Conservation (phyloP, 768 basidiomycete genomes). For the Cystofilobasidium ferigula region DNA sequence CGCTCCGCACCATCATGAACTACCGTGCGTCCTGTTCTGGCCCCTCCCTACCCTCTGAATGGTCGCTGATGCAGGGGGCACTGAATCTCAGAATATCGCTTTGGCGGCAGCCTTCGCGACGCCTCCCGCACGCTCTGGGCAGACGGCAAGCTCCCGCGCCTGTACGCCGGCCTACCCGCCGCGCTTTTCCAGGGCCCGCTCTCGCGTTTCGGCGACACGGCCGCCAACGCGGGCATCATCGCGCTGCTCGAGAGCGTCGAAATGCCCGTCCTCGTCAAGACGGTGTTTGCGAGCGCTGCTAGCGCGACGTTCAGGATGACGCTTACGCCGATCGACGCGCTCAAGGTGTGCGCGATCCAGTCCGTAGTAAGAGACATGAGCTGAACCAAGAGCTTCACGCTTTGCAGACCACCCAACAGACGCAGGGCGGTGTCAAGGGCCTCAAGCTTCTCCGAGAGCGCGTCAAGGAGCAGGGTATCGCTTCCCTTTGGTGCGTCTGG, state of each 20-base stretch:
- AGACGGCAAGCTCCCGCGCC: slow-evolving; percentile 71
- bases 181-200: slow-evolving; percentile 51
- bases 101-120: slow-evolving; percentile 61
- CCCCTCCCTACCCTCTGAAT: not conserved
- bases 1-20: slow-evolving; percentile 81
- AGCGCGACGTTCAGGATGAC: slow-evolving; percentile 80
- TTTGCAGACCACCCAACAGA: slow-evolving; percentile 75
- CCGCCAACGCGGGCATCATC: slow-evolving; percentile 82
- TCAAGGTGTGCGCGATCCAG: slow-evolving; percentile 44
- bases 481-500: slow-evolving; percentile 51
- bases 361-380: not conserved
- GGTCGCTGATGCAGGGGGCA: not conserved
- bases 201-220: slow-evolving; percentile 83
- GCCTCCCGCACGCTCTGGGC: slow-evolving; percentile 58
- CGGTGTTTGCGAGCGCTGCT: slow-evolving; percentile 62
- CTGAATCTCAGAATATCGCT: slow-evolving; percentile 37
- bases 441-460: slow-evolving; percentile 55
- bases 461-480: slow-evolving; percentile 62
- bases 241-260: slow-evolving; percentile 66
- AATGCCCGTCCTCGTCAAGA: slow-evolving; percentile 59
- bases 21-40: slow-evolving; percentile 58
- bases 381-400: not conserved
- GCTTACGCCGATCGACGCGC: slow-evolving; percentile 82
- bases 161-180: slow-evolving; percentile 74
- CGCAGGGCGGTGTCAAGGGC: slow-evolving; percentile 61